These are phyloP conservation scores for Macrophomina tecta DNA, from an alignment of 2,329 filamentous ascomycete genomes.

Conservation along the genomic window DNA sequence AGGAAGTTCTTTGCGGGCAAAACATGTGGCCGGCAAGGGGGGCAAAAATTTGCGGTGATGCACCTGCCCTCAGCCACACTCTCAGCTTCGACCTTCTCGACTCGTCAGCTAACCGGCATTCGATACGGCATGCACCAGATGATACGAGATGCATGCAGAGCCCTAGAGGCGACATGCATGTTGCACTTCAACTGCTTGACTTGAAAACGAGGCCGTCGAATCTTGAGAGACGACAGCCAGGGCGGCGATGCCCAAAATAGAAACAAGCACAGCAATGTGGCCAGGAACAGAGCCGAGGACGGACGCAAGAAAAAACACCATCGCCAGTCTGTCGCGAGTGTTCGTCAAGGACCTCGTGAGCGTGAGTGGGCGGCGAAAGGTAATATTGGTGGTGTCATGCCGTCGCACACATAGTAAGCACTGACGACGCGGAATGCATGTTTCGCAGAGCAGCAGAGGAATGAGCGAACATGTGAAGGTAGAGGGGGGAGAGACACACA, in stretches of 20 bases:
- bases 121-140: not conserved
- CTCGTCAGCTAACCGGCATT: conserved; percentile 14
- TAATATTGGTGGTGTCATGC: not conserved
- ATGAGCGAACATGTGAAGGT: not conserved
- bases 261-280: not conserved
- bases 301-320: not conserved
- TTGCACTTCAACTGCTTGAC: not conserved
- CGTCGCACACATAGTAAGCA: not conserved
- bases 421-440: not conserved
- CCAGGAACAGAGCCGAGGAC: not conserved
- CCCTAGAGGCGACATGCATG: conserved; percentile 10
- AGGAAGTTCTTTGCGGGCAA: conserved; percentile 2
- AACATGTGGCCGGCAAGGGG: conserved; percentile 15
- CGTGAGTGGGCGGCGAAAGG: not conserved
- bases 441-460: not conserved
- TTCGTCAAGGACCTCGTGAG: not conserved
- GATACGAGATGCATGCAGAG: conserved; percentile 14
- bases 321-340: not conserved
- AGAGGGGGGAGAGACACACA: too few species aligned
- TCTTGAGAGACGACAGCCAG: not conserved
- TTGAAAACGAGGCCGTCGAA: not conserved
- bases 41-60: conserved; percentile 20
- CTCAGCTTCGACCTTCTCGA: conserved; percentile 14
- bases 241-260: conserved; percentile 6
- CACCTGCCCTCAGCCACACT: conserved; percentile 12